phyloP scores from a whole-genome alignment of 2,329 filamentous ascomycete species.

The Arthrobotrys entomopaga region DNA sequence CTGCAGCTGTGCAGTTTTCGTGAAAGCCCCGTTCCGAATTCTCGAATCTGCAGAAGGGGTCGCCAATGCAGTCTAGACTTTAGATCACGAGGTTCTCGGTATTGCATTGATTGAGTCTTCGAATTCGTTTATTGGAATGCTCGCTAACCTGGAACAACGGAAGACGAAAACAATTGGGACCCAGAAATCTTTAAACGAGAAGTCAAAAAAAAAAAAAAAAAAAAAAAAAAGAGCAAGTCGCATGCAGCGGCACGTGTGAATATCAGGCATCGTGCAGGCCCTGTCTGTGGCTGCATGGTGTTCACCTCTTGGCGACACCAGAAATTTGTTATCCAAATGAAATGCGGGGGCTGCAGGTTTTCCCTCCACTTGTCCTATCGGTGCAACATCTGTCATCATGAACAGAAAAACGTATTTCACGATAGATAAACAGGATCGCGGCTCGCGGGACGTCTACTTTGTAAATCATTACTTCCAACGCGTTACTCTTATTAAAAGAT shows the following conservation, averaged over 20 bases:
- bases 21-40: neutral
- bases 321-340: conserved; percentile 28
- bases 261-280: conserved; percentile 49
- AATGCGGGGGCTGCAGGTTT: conserved; percentile 50
- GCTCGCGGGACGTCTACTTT: neutral
- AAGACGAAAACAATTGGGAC: conserved; percentile 10
- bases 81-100: conserved; percentile 28
- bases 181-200: conserved; percentile 16
- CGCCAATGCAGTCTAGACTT: conserved; percentile 37
- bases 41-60: conserved; percentile 2
- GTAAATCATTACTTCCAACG: no score
- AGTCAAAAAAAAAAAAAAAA: conserved; percentile 4
- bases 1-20: conserved; percentile 23
- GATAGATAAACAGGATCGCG: no score
- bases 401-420: no score
- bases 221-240: conserved; percentile 18
- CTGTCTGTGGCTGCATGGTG: conserved; percentile 52
- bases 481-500: neutral
- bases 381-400: no score
- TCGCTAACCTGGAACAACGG: conserved; percentile 15
- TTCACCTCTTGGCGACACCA: conserved; percentile 41
- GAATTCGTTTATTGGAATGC: conserved; percentile 30
- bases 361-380: conserved; percentile 21
- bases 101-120: neutral
- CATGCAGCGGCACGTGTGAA: conserved; percentile 55